Evolutionary conservation across 495 filamentous ascomycete genomes (phyloP), one percentile per base, ranked within the genome.

Genomic region (Ascodesmis nigricans): DNA sequence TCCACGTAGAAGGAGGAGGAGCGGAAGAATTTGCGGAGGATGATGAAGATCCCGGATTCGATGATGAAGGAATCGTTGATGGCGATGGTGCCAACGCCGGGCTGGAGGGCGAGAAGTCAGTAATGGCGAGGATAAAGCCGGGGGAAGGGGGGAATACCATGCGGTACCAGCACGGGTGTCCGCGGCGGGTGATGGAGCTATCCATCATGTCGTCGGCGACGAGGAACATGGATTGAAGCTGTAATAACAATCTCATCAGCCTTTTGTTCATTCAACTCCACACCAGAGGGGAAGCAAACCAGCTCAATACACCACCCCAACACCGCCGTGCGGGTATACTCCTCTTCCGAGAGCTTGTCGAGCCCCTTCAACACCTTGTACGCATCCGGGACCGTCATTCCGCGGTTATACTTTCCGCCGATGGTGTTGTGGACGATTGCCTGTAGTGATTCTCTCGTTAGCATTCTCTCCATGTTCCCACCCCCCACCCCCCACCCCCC

Each of bases 201-300:
- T 97, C 87, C 87, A 97, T 97, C 46, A 95, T 91, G 58, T 97
- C 87, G 57, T 97, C 87, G 41, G 80, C 81, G 45, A 97, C 87
- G 33, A 97, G 69, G 67, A 97, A 97, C 69, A 91, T 93, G 38
- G 87, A 84, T 63, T 97, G 87, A 21, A 97, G 75, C 49, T 52
- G 21, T 15, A 26, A 13, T 24, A 11, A 17, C 13, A 11, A n/a
- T n/a, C n/a, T n/a, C n/a, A n/a, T n/a, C n/a, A n/a, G n/a, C n/a
- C n/a, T n/a, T n/a, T n/a, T n/a, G 21, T 52, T 29, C 44, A 29
- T 9, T 26, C 29, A n/a, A 27, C 14, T 7, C 7, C n/a, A 21
- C 1, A 15, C 8, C 3, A 0, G 18, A n/a, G 15, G 17, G 21
- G 15, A 17, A 23, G 17, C 38, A 13, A 33, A 52, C 49, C 23